Percentiles rank a stretch among this genome's conserved stretches.
These are phyloP conservation scores for Flueggea neowawraea DNA, from an alignment of 441 rosid species.

Conservation along the genomic window DNA sequence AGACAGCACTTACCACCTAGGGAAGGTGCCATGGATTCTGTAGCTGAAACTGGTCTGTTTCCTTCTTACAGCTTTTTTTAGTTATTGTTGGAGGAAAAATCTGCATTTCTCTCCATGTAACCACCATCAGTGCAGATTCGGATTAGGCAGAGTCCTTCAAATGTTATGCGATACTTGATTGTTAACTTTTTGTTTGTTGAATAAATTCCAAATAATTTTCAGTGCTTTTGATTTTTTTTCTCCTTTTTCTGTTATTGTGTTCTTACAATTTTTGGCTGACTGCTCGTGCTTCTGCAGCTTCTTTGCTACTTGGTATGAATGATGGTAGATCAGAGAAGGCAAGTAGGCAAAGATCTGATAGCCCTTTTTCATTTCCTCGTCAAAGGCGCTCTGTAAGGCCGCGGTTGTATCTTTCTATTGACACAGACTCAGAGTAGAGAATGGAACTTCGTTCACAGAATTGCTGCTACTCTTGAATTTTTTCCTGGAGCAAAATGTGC, in stretches of 20 bases:
- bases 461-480: slow-evolving; percentile 7
- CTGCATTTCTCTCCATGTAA: neutral
- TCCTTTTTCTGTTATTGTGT: neutral
- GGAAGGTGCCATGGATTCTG: slow-evolving; percentile 47
- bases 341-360: slow-evolving; percentile 67
- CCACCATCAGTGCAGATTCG: neutral
- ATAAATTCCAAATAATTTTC: neutral
- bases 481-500: slow-evolving; percentile 9
- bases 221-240: neutral
- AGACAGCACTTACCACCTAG: slow-evolving; percentile 52
- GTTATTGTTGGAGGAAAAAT: neutral
- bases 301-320: slow-evolving; percentile 76
- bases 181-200: neutral
- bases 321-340: slow-evolving; percentile 66
- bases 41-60: slow-evolving; percentile 79
- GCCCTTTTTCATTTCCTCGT: slow-evolving; percentile 75
- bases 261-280: slow-evolving; percentile 7
- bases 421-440: slow-evolving; percentile 71
- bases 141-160: slow-evolving; percentile 1
- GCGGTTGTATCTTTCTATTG: slow-evolving; percentile 73
- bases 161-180: neutral
- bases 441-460: slow-evolving; percentile 9
- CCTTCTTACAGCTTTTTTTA: slow-evolving; percentile 10
- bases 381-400: slow-evolving; percentile 91
- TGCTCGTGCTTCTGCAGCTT: slow-evolving; percentile 60